Percentiles rank a stretch among this genome's conserved stretches.
These are phyloP conservation scores for Pestalotiopsis fici DNA, from an alignment of 2,329 filamentous ascomycete species.

Conservation along the genomic window DNA sequence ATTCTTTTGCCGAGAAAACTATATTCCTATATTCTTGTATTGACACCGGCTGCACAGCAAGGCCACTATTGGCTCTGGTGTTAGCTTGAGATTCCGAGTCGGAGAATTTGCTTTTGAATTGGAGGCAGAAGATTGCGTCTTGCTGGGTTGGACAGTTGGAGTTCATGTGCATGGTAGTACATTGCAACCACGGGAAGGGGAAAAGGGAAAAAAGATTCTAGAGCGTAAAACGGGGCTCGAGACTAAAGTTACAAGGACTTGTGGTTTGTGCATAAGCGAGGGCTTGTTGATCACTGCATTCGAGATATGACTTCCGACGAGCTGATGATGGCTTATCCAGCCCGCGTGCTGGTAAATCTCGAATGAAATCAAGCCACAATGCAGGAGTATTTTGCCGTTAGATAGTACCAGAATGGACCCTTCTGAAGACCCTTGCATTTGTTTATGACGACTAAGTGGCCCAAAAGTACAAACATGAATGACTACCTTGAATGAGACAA, in stretches of 20 bases:
- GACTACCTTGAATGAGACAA: not conserved
- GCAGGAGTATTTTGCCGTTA: not conserved
- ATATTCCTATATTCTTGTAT: not conserved
- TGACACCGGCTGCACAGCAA: not conserved
- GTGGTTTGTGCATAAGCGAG: not conserved
- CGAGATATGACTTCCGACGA: no score
- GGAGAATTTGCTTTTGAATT: not conserved
- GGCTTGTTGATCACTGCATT: not conserved
- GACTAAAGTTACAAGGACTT: not conserved
- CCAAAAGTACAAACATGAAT: not conserved
- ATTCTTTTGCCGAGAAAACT: no score
- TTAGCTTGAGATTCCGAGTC: not conserved
- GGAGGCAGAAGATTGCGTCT: not conserved
- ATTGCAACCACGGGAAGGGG: not conserved
- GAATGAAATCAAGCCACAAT: not conserved
- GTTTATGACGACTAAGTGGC: no score
- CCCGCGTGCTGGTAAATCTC: not conserved
- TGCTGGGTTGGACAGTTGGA: not conserved
- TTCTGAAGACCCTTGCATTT: no score
- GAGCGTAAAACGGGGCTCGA: not conserved
- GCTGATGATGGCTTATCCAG: not conserved
- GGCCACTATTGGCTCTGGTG: not conserved
- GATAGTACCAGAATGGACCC: not conserved
- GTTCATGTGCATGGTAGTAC: not conserved
- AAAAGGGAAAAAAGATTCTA: not conserved